Percentiles rank a stretch among this genome's conserved stretches.
phyloP scores from a whole-genome alignment of 1,139 yeast genomes.

The Scheffersomyces lignicola region DNA sequence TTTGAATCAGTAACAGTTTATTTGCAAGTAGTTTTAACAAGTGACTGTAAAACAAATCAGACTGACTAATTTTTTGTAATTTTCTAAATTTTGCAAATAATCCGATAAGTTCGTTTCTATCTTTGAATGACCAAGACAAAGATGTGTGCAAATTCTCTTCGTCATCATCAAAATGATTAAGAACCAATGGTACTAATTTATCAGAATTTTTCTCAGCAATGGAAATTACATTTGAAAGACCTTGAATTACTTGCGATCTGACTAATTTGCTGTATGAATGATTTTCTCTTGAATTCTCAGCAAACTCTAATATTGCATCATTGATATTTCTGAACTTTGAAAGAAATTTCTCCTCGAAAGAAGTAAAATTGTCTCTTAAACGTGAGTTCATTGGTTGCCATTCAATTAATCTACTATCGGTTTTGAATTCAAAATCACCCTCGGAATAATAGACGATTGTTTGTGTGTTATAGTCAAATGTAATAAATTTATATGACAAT shows the following conservation, averaged over 20 bases:
- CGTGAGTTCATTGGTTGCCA: slow-evolving; percentile 35
- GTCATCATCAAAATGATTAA: slow-evolving; percentile 31
- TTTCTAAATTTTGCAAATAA: slow-evolving; percentile 66
- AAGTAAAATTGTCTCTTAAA: slow-evolving; percentile 26
- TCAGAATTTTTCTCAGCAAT: slow-evolving; percentile 65
- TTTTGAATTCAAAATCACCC: slow-evolving; percentile 19
- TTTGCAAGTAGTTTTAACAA: slow-evolving; percentile 62
- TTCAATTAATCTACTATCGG: slow-evolving; percentile 19
- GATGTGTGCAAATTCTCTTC: slow-evolving; percentile 18
- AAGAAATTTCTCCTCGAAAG: slow-evolving; percentile 21
- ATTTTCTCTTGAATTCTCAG: slow-evolving; percentile 34
- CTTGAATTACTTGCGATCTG: slow-evolving; percentile 50
- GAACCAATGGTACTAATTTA: slow-evolving; percentile 55
- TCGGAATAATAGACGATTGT: slow-evolving; percentile 17
- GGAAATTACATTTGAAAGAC: slow-evolving; percentile 55
- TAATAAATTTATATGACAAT: slow-evolving; percentile 42
- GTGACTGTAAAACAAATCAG: slow-evolving; percentile 54
- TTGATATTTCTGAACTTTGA: slow-evolving; percentile 21
- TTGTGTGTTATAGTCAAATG: slow-evolving; percentile 27
- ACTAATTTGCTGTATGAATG: slow-evolving; percentile 36
- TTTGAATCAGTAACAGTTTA: slow-evolving; percentile 63
- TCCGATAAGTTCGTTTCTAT: slow-evolving; percentile 60
- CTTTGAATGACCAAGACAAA: slow-evolving; percentile 56
- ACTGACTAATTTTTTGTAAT: slow-evolving; percentile 52
- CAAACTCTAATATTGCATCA: slow-evolving; percentile 34